Evolutionary conservation across 345 rosid genomes (phyloP), one percentile per base, ranked within the genome.

Genomic region (Toxicodendron radicans): DNA sequence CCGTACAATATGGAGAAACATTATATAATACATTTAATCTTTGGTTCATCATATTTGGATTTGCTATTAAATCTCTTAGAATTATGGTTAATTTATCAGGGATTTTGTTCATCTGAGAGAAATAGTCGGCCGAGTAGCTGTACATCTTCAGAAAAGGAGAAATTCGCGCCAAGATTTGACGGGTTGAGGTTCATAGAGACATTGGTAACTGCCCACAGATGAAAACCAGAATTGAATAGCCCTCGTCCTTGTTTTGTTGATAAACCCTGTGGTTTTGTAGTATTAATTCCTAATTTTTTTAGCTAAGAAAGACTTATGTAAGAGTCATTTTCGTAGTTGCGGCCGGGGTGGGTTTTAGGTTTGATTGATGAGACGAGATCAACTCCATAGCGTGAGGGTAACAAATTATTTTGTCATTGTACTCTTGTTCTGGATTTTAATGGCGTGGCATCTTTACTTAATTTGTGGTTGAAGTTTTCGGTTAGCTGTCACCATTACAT

Each of bases 151-250:
- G 79, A 75, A 10, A 76, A 71, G 79, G 82, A 76, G 75, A 82
- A 79, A 75, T 89, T 86, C 53, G 81, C 84, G 32, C 88, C 89
- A 30, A 82, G 86, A 51, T 87, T 89, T 51, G 94, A 89, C 59
- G 91, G 94, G 13, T 72, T 89, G 68, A 82, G 86, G 81, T 89
- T 89, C 81, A 87, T 89, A 13, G 94, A 89, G 79, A 87, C 91
- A 11, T 79, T 89, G 69, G 77, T 89, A 10, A 89, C 94, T 16
- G 91, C 91, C 14, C 91, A 89, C 75, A 82, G 91, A 76, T 89
- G 33, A 80, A 14, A 30, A 7, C 7, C 17, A 8, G 16, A 18
- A 16, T 58, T 24, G 35, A 48, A 27, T 1, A 27, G 30, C 30
- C 30, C 30, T 2, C 30, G 2, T 27, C 30, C 11, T 43, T 43